Conservation (phyloP, 2,329 filamentous ascomycete genomes). For the Epichloe glyceriae region DNA sequence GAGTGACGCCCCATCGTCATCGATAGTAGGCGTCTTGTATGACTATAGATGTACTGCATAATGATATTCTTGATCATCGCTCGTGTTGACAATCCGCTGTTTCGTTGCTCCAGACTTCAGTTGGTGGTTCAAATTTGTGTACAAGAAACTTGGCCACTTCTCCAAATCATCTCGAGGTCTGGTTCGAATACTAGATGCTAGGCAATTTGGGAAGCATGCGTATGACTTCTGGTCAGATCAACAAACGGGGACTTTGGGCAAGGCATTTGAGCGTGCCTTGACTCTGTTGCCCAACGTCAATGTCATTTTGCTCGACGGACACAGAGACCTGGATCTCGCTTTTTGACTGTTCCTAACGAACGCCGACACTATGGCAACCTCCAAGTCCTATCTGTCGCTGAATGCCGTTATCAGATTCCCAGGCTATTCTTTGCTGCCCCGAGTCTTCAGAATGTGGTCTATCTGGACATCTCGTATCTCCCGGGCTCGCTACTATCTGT, state of each 20-base stretch:
- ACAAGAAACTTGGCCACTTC: slow-evolving; percentile 21
- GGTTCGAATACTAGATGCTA: slow-evolving; percentile 35
- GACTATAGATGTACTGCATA: too few relatives aligned
- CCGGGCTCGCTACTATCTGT: slow-evolving; percentile 30
- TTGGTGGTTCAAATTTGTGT: slow-evolving; percentile 37
- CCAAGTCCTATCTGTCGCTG: slow-evolving; percentile 32
- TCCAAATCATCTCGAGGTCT: slow-evolving; percentile 27
- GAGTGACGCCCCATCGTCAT: slow-evolving; percentile 10
- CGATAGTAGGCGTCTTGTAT: too few relatives aligned
- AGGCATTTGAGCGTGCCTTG: slow-evolving; percentile 26
- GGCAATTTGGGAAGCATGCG: slow-evolving; percentile 25
- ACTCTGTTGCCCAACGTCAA: slow-evolving; percentile 29
- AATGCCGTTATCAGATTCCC: slow-evolving; percentile 27
- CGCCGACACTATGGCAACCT: slow-evolving; percentile 4
- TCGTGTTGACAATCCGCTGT: neutral
- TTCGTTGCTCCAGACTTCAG: slow-evolving; percentile 27
- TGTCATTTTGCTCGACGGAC: slow-evolving; percentile 35
- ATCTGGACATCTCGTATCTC: slow-evolving; percentile 39
- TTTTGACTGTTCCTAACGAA: slow-evolving; percentile 16
- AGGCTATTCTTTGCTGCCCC: slow-evolving; percentile 24
- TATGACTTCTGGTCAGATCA: slow-evolving; percentile 29
- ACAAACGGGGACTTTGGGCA: slow-evolving; percentile 20
- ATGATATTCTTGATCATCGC: neutral
- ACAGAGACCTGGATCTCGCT: slow-evolving; percentile 30
- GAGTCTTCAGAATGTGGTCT: slow-evolving; percentile 30